Percentiles rank a stretch among this genome's conserved stretches.
These are phyloP conservation scores for Phytophthora pini DNA, from an alignment of 352 stramenopile genomes.

Conservation along the genomic window DNA sequence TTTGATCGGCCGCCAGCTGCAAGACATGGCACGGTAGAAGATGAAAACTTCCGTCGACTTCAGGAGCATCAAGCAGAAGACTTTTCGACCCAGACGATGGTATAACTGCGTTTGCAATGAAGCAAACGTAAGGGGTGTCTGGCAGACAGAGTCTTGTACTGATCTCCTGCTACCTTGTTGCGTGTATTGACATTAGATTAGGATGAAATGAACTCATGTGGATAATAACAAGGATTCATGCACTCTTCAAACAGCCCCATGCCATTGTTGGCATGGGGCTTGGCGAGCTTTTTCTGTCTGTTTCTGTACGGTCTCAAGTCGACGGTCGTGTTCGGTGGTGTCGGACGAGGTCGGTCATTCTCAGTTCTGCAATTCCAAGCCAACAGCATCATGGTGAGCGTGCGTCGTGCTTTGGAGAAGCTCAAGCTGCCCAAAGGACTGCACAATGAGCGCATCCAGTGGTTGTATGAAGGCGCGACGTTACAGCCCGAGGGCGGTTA, in stretches of 20 bases:
- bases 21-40: conserved; percentile 84
- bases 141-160: not conserved
- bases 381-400: conserved; percentile 27
- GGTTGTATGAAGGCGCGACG: conserved; percentile 67
- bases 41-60: conserved; percentile 12
- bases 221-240: conserved; percentile 34
- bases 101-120: not conserved
- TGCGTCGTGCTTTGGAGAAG: conserved; percentile 62
- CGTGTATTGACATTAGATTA: conserved; percentile 45
- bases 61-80: conserved; percentile 11
- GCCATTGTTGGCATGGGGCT: not conserved
- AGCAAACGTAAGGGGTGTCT: conserved; percentile 9
- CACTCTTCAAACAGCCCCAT: conserved; percentile 5
- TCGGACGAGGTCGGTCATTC: conserved; percentile 21
- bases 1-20: conserved; percentile 84
- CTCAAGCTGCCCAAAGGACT: conserved; percentile 67
- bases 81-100: not conserved
- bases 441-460: conserved; percentile 73
- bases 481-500: conserved; percentile 30
- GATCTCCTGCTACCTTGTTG: conserved; percentile 26
- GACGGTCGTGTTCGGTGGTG: conserved; percentile 28
- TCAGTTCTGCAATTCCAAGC: not conserved
- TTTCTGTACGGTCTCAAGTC: conserved; percentile 7
- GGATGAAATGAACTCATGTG: conserved; percentile 32
- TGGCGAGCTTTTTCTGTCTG: not conserved